Evolutionary conservation across 2,329 filamentous ascomycete genomes (phyloP), one percentile per base, ranked within the genome.

Genomic region (Neofusicoccum umdonicola): DNA sequence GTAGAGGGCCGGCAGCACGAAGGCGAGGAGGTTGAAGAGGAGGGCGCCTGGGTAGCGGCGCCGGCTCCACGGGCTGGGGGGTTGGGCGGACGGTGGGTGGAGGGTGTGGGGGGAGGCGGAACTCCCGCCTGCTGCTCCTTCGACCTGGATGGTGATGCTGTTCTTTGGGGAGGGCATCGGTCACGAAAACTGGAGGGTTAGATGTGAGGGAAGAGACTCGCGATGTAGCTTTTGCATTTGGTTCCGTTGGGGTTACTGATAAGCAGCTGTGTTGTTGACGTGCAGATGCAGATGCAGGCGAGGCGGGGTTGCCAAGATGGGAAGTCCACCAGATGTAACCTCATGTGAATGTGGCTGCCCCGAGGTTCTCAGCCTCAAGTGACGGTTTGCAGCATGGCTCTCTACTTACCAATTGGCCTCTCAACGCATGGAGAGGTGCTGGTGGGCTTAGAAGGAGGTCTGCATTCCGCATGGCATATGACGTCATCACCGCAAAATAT

Each of bases 1-100:
- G 70, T 91, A 91, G 0, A 92, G 78, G 0, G 88, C 88, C 0
- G 88, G 89, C 0, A 91, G 81, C 1, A 87, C 72, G 72, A 91
- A 90, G 0, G 88, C 81, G 52, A 74, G 79, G 9, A 87, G 63
- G 70, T 91, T 91, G 78, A 90, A 88, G 15, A 84, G 62, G 0
- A 91, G 76, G 0, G 87, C 84, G 0, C 87, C 87, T 0, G 71
- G 66, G 70, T 88, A 90, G 19, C 12, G 48, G 1, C 5, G 5
- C 8, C 22, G 48, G 22, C 48, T 22, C 22, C 22, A 22, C 1
- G 22, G 12, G 13, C 2, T 15, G 41, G 41, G 41, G 2, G 7
- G 35, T 3, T 39, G 7, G 0, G 7, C 12, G 8, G 35, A 9
- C n/a, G 12, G 41, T 44, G 12, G 41, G 41, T 44, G 41, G 41